phyloP scores from a whole-genome alignment of 352 stramenopile genomes.

The Aphanomyces stellatus region DNA sequence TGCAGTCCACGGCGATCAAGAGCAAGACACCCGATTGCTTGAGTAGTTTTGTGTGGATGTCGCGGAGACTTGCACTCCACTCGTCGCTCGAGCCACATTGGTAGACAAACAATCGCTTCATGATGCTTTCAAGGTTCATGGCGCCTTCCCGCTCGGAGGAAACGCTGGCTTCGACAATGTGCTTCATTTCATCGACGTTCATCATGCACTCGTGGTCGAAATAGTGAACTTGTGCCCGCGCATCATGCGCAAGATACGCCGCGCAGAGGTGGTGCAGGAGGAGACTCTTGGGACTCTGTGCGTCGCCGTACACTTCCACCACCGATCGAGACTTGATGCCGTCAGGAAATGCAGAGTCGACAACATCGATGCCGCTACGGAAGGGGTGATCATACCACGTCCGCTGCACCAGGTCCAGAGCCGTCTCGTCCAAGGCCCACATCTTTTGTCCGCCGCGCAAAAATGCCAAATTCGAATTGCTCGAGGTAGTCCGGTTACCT shows the following conservation, averaged over 20 bases:
- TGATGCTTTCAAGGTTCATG: not conserved
- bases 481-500: not conserved
- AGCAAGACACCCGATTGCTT: not conserved
- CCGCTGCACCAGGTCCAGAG: constrained; percentile 3
- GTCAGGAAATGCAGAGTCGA: constrained; percentile 3
- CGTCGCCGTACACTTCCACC: constrained; percentile 1
- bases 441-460: not conserved
- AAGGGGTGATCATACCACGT: constrained; percentile 5
- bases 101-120: not conserved
- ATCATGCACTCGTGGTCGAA: constrained; percentile 13
- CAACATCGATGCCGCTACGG: not conserved
- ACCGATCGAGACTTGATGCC: not conserved
- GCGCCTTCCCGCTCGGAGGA: too few species aligned
- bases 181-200: not conserved
- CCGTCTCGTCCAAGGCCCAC: constrained; percentile 6
- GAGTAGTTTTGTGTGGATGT: not conserved
- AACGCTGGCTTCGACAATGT: not conserved
- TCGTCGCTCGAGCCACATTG: not conserved
- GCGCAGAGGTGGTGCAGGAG: not conserved
- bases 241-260: not conserved
- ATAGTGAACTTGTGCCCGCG: not conserved
- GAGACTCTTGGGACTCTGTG: not conserved
- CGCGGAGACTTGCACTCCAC: not conserved
- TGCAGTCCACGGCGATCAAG: not conserved
- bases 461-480: not conserved